Evolutionary conservation across 2,329 filamentous ascomycete species (phyloP).

Genomic region (Fusarium transvaalense): DNA sequence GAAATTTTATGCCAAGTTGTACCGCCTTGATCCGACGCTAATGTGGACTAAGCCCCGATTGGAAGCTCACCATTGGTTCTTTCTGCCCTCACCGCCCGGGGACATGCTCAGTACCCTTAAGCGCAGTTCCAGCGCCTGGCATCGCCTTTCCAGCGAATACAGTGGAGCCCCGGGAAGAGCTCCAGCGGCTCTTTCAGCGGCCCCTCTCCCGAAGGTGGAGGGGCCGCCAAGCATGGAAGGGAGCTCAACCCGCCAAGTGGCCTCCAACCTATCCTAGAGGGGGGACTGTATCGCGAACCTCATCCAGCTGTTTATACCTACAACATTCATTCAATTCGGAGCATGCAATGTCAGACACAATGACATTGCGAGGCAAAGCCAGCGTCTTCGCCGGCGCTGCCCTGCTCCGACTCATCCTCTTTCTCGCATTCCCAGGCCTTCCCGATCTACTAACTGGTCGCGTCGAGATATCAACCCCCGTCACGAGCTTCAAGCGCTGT

Average conservation of each 20-base stretch:
- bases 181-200: slow-evolving; percentile 41
- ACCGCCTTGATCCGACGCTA: slow-evolving; percentile 45
- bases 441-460: slow-evolving; percentile 88
- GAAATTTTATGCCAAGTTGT: slow-evolving; percentile 53
- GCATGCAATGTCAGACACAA: slow-evolving; percentile 55
- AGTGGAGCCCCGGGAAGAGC: slow-evolving; percentile 25
- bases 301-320: slow-evolving; percentile 39
- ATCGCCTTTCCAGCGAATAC: slow-evolving; percentile 33
- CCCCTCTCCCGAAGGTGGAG: slow-evolving; percentile 40
- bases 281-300: slow-evolving; percentile 22
- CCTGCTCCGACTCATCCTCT: slow-evolving; percentile 82
- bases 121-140: slow-evolving; percentile 19
- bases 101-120: slow-evolving; percentile 20
- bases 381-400: slow-evolving; percentile 81
- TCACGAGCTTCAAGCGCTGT: slow-evolving; percentile 98
- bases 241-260: slow-evolving; percentile 51
- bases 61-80: slow-evolving; percentile 11
- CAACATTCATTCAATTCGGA: slow-evolving; percentile 40
- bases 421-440: slow-evolving; percentile 83
- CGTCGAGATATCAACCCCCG: slow-evolving; percentile 96
- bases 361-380: slow-evolving; percentile 58
- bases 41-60: slow-evolving; percentile 12
- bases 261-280: slow-evolving; percentile 37
- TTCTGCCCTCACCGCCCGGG: slow-evolving; percentile 23
- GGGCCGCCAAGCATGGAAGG: slow-evolving; percentile 33